These are phyloP conservation scores for Globisporangium acanthophoron DNA, from an alignment of 352 stramenopile genomes.

Conservation along the genomic window DNA sequence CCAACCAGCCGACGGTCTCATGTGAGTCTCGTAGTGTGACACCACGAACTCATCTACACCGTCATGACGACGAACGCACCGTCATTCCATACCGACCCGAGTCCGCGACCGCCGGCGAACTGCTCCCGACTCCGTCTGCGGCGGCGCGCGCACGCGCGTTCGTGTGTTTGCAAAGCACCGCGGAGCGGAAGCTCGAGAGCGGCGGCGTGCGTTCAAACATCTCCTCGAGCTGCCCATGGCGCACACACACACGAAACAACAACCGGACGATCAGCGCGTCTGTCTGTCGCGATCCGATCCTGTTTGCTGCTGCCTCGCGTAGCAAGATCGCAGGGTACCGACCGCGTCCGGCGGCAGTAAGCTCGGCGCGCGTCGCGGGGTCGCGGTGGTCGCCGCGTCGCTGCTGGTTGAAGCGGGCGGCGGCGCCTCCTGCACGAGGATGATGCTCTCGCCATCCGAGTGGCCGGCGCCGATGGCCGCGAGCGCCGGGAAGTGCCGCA, in stretches of 20 bases:
- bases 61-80: background rate
- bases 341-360: constrained; percentile 52
- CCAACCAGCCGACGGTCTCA: background rate
- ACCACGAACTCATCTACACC: background rate
- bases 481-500: constrained; percentile 72
- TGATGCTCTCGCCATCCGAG: constrained; percentile 52
- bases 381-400: constrained; percentile 1
- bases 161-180: constrained; percentile 63
- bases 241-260: background rate
- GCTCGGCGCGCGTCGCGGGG: constrained; percentile 23
- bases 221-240: constrained; percentile 31
- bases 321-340: background rate
- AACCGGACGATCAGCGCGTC: background rate
- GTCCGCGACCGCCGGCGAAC: constrained; percentile 1
- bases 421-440: constrained; percentile 46
- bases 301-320: background rate
- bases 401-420: constrained; percentile 5
- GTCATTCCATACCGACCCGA: constrained; percentile 2
- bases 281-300: background rate
- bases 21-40: background rate
- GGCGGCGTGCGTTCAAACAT: constrained; percentile 56
- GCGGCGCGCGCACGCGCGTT: constrained; percentile 30
- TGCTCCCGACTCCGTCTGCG: background rate
- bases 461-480: constrained; percentile 40
- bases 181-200: constrained; percentile 49